A percentile compares a stretch with the other conserved stretches of the same genome.
phyloP scores from a whole-genome alignment of 495 filamentous ascomycete genomes.

The Talaromyces stipitatus region DNA sequence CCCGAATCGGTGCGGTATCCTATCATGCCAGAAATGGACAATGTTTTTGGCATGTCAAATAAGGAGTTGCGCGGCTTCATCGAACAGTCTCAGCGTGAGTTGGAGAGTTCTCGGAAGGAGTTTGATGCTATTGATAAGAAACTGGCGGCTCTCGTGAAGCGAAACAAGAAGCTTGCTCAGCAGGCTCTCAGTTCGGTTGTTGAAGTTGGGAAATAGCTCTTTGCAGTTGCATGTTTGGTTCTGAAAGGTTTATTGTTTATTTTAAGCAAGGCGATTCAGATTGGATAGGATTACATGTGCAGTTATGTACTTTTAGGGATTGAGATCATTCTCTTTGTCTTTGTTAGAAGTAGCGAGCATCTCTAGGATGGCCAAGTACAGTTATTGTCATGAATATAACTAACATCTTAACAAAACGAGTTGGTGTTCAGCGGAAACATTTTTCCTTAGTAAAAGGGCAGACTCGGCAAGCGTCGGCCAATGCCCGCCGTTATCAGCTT shows the following conservation, averaged over 20 bases:
- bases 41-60: conserved; percentile 34
- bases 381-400: too few species aligned
- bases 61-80: conserved; percentile 32
- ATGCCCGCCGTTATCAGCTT: background rate
- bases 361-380: too few species aligned
- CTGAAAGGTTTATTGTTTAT: background rate
- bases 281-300: background rate
- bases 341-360: background rate
- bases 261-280: background rate
- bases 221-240: background rate
- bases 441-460: background rate
- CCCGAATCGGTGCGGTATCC: background rate
- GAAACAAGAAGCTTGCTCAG: conserved; percentile 41
- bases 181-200: conserved; percentile 22
- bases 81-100: conserved; percentile 31
- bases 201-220: conserved; percentile 9
- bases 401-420: too few species aligned
- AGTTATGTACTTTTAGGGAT: background rate
- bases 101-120: conserved; percentile 36
- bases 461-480: background rate
- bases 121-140: conserved; percentile 38
- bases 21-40: conserved; percentile 26
- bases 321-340: background rate
- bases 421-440: too few species aligned
- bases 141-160: conserved; percentile 37